Evolutionary conservation across 768 basidiomycete species (phyloP), one percentile per base, ranked within the genome.

Genomic region (Leccinellum luteum): DNA sequence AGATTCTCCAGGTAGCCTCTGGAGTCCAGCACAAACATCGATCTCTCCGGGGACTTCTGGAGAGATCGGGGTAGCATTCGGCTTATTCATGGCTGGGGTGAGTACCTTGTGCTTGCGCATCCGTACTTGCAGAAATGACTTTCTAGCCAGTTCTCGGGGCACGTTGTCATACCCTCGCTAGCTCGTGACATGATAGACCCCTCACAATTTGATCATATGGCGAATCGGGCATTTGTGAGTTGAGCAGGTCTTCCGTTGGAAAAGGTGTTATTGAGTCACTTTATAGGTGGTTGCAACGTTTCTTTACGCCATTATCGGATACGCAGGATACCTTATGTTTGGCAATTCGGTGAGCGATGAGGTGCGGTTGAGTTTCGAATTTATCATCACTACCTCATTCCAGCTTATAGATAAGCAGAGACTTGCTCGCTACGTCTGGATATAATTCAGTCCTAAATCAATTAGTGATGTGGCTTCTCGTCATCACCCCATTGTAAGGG

Each of bases 51-150:
- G 74, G 25, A 81, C 78, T 57, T 73, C 77, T 60, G 73, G 73
- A 19, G 81, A 88, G 54, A 75, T 96, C 32, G 89, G 93, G 1
- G 71, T 96, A 27, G 84, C 90, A 14, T 89, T 94, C 63, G 95
- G 95, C 2, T 76, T 98, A 60, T 85, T 98, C 66, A 93, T 98
- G 86, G 90, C 92, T 8, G 93, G 94, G 15, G 92, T 93, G 68
- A 67, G 83, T 67, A 49, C 27, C 19, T 50, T 23, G 23, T 48
- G 23, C 32, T 61, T 21, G 6, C 50, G 51, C 10, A 10, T 17
- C n/a, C 15, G 32, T 52, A 13, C 21, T 10, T 23, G 19, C 5
- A 17, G 32, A 17, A 1, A 31, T 57, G 8, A 51, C 31, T 25
- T 48, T 32, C 19, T 47, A 45, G 25, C 27, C 10, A 93, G 85